A percentile compares a stretch with the other conserved stretches of the same genome.
Evolutionary conservation across 202 grass and related monocot genomes (phyloP).

Genomic region (Carex sylvatica): DNA sequence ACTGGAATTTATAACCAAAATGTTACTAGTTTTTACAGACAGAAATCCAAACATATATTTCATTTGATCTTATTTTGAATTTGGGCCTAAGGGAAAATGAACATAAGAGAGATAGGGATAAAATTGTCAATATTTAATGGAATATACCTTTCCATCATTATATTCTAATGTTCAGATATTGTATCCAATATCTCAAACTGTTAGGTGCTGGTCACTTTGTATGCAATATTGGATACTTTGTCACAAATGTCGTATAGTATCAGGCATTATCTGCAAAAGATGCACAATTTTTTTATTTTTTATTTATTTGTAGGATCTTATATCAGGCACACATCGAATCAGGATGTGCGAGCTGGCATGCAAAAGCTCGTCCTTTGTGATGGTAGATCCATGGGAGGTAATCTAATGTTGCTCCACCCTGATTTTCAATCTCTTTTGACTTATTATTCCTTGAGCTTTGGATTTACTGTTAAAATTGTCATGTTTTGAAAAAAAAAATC

Average conservation of each 20-base stretch:
- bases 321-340: conserved; percentile 39
- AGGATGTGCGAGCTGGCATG: conserved; percentile 66
- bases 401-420: conserved; percentile 20
- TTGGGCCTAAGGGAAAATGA: neutral
- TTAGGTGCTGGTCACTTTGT: neutral
- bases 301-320: conserved; percentile 54
- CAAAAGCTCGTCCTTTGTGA: conserved; percentile 64
- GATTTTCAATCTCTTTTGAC: neutral
- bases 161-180: neutral
- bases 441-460: neutral
- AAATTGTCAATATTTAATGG: neutral
- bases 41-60: neutral
- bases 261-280: neutral
- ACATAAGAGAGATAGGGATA: neutral
- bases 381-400: conserved; percentile 95
- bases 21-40: neutral
- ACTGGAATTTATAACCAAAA: neutral
- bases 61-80: neutral
- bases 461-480: neutral
- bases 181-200: neutral
- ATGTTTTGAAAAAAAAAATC: no score
- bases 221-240: neutral
- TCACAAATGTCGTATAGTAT: neutral
- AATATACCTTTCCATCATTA: neutral
- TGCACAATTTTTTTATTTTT: neutral